Conservation (phyloP, 2,329 filamentous ascomycete species). For the Colletotrichum cereale region DNA sequence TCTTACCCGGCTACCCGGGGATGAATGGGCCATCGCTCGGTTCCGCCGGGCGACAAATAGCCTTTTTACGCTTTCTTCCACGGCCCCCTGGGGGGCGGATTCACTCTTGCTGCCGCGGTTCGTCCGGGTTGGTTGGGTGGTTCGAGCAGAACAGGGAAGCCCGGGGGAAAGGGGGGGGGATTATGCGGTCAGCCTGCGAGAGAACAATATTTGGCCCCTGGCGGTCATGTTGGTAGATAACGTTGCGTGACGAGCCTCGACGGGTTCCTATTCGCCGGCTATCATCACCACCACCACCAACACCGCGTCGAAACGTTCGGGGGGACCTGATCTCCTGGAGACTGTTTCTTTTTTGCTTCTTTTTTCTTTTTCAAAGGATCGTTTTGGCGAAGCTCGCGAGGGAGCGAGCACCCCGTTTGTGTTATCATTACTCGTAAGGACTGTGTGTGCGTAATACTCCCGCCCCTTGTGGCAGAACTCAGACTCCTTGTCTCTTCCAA, state of each 20-base stretch:
- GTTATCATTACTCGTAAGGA: constrained; percentile 32
- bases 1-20: not conserved
- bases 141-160: not conserved
- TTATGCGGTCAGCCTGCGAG: constrained; percentile 18
- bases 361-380: constrained; percentile 2
- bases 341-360: not conserved
- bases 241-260: not conserved
- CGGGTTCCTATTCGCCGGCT: not conserved
- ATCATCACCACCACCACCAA: not conserved
- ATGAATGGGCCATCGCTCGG: not conserved
- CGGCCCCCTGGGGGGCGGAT: not conserved
- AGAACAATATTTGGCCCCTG: constrained; percentile 4
- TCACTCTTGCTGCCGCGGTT: not conserved
- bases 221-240: not conserved
- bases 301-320: not conserved
- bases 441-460: constrained; percentile 2
- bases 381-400: constrained; percentile 2
- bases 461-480: constrained; percentile 24
- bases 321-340: not conserved
- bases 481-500: constrained; percentile 2
- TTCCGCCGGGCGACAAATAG: not conserved
- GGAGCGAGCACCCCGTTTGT: not conserved
- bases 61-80: not conserved
- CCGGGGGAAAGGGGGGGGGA: not conserved
- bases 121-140: not conserved